Evolutionary conservation across 2,329 filamentous ascomycete species (phyloP), one percentile per base, ranked within the genome.

Genomic region (Arachnomyces sp.): DNA sequence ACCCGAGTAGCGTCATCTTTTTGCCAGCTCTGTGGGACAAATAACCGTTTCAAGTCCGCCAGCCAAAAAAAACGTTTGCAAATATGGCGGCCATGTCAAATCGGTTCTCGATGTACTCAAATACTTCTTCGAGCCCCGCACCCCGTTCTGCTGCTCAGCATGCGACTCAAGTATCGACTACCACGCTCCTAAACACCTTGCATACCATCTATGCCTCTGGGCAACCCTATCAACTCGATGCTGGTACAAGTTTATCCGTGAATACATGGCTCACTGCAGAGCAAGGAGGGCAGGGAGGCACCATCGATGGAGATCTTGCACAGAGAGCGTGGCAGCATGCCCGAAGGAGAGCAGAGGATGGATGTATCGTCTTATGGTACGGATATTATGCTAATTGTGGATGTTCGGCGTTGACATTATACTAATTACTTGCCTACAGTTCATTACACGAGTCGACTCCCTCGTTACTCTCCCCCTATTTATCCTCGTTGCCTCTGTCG

Each of bases 261-360:
- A 96, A 96, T 67, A 95, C 88, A 42, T 95, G 89, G 89, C 75
- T 92, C 39, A 94, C 86, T 3, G 86, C 86, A 13, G 74, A 78
- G 18, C 78, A 87, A 54, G 84, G 84, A 29, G 73, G 76, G 41
- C 70, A 73, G 34, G 86, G 85, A 38, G 86, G 85, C 39, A 88
- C 85, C 6, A 78, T 96, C 31, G 92, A 98, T 64, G 67, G 77
- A 31, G 77, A 84, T 15, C 67, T 98, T 37, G 85, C 86, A 12
- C 73, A 78, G 38, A 79, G 86, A 59, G 88, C 89, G 2, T 98
- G 92, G 90, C 92, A 98, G 67, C 92, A 98, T 71, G 90, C 92
- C 42, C 78, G 90, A 51, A 80, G 92, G 46, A 79, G 92, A 68
- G 92, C 92, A 31, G 92, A 98, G 62, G 92, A 98, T 67, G 89